phyloP scores from a whole-genome alignment of 805 yeast genomes.

The Sugiyamaella mastotermitis region DNA sequence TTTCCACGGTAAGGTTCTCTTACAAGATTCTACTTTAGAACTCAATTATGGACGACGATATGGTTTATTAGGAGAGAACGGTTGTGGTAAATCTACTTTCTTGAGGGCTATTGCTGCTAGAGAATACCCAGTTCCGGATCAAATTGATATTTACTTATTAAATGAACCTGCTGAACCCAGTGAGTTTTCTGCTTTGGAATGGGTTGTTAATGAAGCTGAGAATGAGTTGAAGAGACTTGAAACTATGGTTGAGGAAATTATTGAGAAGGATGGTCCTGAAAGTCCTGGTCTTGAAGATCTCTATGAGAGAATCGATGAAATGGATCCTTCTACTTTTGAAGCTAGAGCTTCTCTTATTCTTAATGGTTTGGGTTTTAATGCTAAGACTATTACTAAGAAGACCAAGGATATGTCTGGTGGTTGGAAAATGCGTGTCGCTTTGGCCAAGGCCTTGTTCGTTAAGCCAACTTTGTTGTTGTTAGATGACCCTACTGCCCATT shows the following conservation, averaged over 20 bases:
- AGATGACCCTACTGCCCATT: conserved; percentile 99
- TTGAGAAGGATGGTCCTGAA: conserved; percentile 93
- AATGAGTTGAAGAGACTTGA: conserved; percentile 84
- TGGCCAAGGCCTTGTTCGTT: conserved; percentile 95
- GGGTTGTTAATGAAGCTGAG: conserved; percentile 97
- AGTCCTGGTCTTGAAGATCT: conserved; percentile 75
- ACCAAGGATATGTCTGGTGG: conserved; percentile 99
- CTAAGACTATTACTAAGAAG: conserved; percentile 79
- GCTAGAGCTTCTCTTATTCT: conserved; percentile 92
- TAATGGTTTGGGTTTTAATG: conserved; percentile 95
- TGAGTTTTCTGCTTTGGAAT: conserved; percentile 86
- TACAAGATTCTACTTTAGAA: conserved; percentile 88
- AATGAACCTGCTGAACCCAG: conserved; percentile 98
- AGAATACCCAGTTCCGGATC: conserved; percentile 92
- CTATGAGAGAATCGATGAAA: conserved; percentile 90
- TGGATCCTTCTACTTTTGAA: conserved; percentile 97
- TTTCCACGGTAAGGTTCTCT: conserved; percentile 95
- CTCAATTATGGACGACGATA: conserved; percentile 96
- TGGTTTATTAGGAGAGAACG: conserved; percentile 96
- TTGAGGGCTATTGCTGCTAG: conserved; percentile 90
- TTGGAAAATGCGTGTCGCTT: conserved; percentile 99
- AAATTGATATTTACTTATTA: conserved; percentile 83
- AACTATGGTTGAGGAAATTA: conserved; percentile 81
- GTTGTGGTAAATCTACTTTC: conserved; percentile 97
- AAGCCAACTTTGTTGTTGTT: conserved; percentile 91